Evolutionary conservation across 495 filamentous ascomycete genomes (phyloP), one percentile per base, ranked within the genome.

Genomic region (Glutinoglossum americanum): DNA sequence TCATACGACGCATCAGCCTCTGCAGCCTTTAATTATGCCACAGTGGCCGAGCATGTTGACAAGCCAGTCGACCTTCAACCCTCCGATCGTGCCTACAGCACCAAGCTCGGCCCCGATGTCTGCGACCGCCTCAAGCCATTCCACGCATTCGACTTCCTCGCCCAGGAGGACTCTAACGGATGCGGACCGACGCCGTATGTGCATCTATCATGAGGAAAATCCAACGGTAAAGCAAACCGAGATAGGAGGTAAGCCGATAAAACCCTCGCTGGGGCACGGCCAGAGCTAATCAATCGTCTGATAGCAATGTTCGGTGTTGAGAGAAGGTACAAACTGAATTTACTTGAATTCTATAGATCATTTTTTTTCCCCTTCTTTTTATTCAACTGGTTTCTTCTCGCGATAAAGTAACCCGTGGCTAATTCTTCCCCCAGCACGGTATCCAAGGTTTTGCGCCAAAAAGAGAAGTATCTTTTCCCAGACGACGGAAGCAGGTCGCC

Each of bases 151-250:
- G 1, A 65, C 68, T 21, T 70, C 84, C 54, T 83, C 85, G 32
- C 84, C 87, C 7, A 76, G 92, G 63, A 87, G 85, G 68, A 97
- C 93, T 0, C 74, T 99, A 62, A 97, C 92, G 25, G 90, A 97
- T 69, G 81, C 85, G 32, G 89, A 96, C 65, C 80, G 92, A 55
- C 80, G 89, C 57, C 79, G 80, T 55, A 99, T 99, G 89, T 97
- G 92, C 67, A 76, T 87, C 63, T 99, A 94, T 69, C 85, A 90
- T 64, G 87, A 94, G 66, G 89, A 95, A 63, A 81, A 97, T 65
- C 92, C 90, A 49, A 83, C 78, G 56, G 85, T 85, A n/a, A 95
- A 97, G 71, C 92, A 99, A 69, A 94, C 89, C 25, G 92, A 97
- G 66, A 99, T 99, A 72, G 92, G 92, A 73, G 81, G 85, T 89